phyloP scores from a whole-genome alignment of 2,329 filamentous ascomycete genomes.

The Clonostachys rosea region DNA sequence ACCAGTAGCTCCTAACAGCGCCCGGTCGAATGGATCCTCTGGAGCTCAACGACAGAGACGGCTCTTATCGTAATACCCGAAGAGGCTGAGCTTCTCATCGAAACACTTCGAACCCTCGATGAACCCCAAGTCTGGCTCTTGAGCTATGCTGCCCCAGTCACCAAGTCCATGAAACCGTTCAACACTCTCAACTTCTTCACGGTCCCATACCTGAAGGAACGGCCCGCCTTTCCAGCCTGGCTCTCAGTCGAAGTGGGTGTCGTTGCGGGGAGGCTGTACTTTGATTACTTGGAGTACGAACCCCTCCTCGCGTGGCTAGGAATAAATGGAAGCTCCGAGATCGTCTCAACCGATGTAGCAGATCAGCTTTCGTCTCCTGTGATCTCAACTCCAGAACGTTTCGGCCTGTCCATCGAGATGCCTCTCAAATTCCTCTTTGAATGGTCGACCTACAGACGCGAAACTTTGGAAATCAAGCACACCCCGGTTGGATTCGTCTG shows the following conservation, averaged over 20 bases:
- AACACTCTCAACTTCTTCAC: constrained; percentile 47
- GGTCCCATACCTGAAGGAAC: constrained; percentile 36
- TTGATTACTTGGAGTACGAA: constrained; percentile 41
- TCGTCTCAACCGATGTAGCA: background rate
- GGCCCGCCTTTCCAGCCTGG: constrained; percentile 42
- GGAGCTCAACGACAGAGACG: constrained; percentile 35
- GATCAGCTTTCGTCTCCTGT: background rate
- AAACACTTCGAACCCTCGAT: constrained; percentile 21
- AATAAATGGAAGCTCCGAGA: constrained; percentile 4
- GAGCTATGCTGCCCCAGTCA: constrained; percentile 55
- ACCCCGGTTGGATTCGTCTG: constrained; percentile 52
- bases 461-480: constrained; percentile 48
- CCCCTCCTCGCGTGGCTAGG: constrained; percentile 23
- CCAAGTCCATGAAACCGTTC: constrained; percentile 55
- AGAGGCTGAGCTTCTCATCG: constrained; percentile 54
- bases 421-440: constrained; percentile 39
- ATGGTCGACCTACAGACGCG: constrained; percentile 46
- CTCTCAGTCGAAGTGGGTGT: constrained; percentile 55
- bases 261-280: constrained; percentile 56
- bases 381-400: constrained; percentile 1
- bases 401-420: constrained; percentile 12
- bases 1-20: constrained; percentile 16
- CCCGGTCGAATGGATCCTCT: constrained; percentile 59
- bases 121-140: constrained; percentile 36
- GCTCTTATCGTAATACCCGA: constrained; percentile 58